Evolutionary conservation across 441 rosid species (phyloP), one percentile per base, ranked within the genome.

Genomic region (Metrosideros polymorpha): DNA sequence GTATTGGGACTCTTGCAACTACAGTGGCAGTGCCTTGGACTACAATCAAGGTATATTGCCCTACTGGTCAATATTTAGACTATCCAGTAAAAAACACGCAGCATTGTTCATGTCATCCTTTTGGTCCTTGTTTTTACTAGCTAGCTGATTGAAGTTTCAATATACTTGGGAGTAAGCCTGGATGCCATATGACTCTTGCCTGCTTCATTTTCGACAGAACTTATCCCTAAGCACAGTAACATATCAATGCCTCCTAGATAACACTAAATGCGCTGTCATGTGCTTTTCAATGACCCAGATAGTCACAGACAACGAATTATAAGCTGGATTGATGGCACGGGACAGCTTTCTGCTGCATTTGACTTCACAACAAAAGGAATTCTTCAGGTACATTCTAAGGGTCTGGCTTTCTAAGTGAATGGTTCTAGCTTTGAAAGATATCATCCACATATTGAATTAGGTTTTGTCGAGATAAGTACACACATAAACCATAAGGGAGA

Each of bases 341-440:
- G 98, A 82, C 96, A 95, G 92, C 92, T 93, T 86, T 93, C 98
- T 84, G 77, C 96, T 86, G 98, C 97, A 89, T 97, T 96, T 94
- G 98, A 97, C 92, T 97, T 96, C 93, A 97, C 99, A 83, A 95
- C 98, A 19, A 95, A 95, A 88, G 98, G 97, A 89, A 95, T 97
- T 79, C 97, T 97, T 85, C 98, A 95, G 97, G 99, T 96, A 92
- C 63, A 66, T 86, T 76, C 32, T 29, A 9, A 57, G 84, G 84
- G 57, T 61, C 47, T 71, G 0, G 5, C 79, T 39, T 39, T 39
- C 76, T 71, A 22, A 71, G 49, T 71, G 49, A 71, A 39, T 39
- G n/a, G 79, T 39, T 71, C 47, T 71, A 39, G 27, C 79, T 71
- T 22, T 39, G 79, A 71, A 39, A 22, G 47, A 10, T 71, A 22